Conservation (phyloP, 2,329 filamentous ascomycete species). For the Aspergillus unguis region DNA sequence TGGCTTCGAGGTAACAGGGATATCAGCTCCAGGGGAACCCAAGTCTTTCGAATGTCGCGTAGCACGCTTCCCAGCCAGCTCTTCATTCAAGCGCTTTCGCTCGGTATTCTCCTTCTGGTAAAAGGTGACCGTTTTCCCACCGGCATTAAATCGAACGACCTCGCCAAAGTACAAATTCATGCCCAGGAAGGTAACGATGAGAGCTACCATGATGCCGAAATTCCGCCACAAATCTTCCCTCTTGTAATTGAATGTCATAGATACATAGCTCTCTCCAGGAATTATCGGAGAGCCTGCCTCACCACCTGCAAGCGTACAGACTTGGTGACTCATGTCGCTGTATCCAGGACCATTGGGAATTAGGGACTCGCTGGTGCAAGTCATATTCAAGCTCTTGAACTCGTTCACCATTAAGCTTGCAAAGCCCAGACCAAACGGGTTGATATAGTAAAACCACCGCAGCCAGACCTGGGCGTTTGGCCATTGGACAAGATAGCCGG, state of each 20-base stretch:
- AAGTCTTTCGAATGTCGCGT: constrained; percentile 33
- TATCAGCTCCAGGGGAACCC: constrained; percentile 41
- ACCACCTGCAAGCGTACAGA: constrained; percentile 76
- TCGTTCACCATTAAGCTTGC: constrained; percentile 82
- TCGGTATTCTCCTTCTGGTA: constrained; percentile 41
- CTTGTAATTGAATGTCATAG: constrained; percentile 64
- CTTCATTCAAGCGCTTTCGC: constrained; percentile 35
- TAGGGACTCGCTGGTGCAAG: constrained; percentile 64
- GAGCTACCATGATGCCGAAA: constrained; percentile 39
- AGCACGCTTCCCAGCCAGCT: constrained; percentile 40
- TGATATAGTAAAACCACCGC: constrained; percentile 77
- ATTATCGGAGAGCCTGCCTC: constrained; percentile 62
- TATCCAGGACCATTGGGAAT: constrained; percentile 71
- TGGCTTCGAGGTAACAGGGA: constrained; percentile 54
- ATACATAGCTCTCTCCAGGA: constrained; percentile 66
- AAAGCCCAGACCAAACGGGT: constrained; percentile 71
- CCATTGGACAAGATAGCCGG: constrained; percentile 81
- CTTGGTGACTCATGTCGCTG: constrained; percentile 67
- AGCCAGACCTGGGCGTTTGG: constrained; percentile 71
- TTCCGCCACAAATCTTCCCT: constrained; percentile 68
- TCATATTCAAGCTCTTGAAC: constrained; percentile 66
- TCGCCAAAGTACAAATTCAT: constrained; percentile 42
- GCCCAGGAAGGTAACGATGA: constrained; percentile 35
- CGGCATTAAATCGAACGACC: constrained; percentile 37
- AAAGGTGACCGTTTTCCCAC: constrained; percentile 42